Conservation (phyloP, 2,329 filamentous ascomycete genomes). For the Aspergillus sp. region DNA sequence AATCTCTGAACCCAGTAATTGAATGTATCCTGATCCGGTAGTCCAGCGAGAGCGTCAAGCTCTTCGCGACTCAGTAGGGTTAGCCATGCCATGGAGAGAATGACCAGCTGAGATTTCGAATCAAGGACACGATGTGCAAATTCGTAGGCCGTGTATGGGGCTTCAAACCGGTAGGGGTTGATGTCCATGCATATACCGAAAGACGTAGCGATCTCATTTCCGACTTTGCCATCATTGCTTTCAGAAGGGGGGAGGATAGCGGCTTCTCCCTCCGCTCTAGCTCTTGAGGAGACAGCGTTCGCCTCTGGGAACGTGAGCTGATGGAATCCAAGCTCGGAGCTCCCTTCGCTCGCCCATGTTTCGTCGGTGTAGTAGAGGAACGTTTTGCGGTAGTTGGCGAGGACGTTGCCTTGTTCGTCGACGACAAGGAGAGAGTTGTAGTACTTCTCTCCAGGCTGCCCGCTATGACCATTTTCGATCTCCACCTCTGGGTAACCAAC, state of each 20-base stretch:
- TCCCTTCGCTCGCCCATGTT: slow-evolving; percentile 60
- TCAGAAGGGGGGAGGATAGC: not conserved
- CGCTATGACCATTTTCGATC: not conserved
- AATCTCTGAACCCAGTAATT: slow-evolving; percentile 64
- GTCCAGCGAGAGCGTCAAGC: slow-evolving; percentile 41
- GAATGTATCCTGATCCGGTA: slow-evolving; percentile 60
- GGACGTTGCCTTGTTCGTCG: slow-evolving; percentile 52
- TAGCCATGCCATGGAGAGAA: slow-evolving; percentile 65
- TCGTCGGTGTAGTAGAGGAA: slow-evolving; percentile 69
- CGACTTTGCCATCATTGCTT: not conserved
- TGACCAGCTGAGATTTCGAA: slow-evolving; percentile 51
- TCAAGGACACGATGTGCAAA: slow-evolving; percentile 57
- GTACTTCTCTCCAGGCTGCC: slow-evolving; percentile 29
- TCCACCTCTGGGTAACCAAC: slow-evolving; percentile 62
- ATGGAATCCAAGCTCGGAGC: slow-evolving; percentile 32
- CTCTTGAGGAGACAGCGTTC: not conserved
- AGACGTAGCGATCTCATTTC: slow-evolving; percentile 38
- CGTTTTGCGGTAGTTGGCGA: slow-evolving; percentile 62
- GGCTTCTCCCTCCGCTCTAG: not conserved
- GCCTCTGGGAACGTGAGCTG: slow-evolving; percentile 18
- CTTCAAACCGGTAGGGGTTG: slow-evolving; percentile 62
- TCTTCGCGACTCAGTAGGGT: slow-evolving; percentile 52
- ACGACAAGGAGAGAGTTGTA: slow-evolving; percentile 64
- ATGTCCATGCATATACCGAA: slow-evolving; percentile 57
- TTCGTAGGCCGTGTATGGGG: slow-evolving; percentile 60